These are phyloP conservation scores for Trifolium repens DNA, from an alignment of 306 rosid species.

Conservation along the genomic window DNA sequence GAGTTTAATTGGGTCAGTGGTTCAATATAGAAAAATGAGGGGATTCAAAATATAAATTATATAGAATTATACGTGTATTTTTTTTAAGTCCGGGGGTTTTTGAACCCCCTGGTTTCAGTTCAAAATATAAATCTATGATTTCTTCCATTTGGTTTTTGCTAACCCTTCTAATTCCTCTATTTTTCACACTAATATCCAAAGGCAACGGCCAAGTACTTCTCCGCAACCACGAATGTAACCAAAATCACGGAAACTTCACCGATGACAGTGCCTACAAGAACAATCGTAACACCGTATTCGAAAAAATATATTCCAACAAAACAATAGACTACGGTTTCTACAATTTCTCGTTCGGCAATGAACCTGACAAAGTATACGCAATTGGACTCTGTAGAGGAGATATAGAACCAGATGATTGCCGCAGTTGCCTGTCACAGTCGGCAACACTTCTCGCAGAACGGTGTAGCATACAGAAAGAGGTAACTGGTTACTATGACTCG, in stretches of 20 bases:
- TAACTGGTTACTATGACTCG: not conserved
- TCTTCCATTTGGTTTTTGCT: not conserved
- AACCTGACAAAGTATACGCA: constrained; percentile 22
- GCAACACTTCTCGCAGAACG: not conserved
- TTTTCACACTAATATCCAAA: not conserved
- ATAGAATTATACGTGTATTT: no score
- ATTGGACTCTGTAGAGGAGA: constrained; percentile 49
- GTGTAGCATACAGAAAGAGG: constrained; percentile 30
- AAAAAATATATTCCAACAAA: constrained; percentile 34
- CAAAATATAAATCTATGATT: no score
- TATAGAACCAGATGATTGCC: constrained; percentile 6
- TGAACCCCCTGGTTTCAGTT: no score
- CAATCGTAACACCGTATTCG: constrained; percentile 35
- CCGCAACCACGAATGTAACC: not conserved
- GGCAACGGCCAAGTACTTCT: not conserved
- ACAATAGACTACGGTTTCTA: constrained; percentile 42
- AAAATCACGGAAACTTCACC: not conserved
- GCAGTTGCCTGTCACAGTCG: not conserved
- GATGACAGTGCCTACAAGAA: constrained; percentile 4
- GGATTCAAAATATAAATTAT: no score
- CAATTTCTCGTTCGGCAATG: constrained; percentile 34
- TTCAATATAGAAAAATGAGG: no score
- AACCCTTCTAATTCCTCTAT: not conserved
- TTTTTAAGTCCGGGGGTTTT: no score
- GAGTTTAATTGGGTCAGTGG: no score